A percentile compares a stretch with the other conserved stretches of the same genome.
Evolutionary conservation across 306 rosid species (phyloP).

Genomic region (Trichosanthes cucumerina): DNA sequence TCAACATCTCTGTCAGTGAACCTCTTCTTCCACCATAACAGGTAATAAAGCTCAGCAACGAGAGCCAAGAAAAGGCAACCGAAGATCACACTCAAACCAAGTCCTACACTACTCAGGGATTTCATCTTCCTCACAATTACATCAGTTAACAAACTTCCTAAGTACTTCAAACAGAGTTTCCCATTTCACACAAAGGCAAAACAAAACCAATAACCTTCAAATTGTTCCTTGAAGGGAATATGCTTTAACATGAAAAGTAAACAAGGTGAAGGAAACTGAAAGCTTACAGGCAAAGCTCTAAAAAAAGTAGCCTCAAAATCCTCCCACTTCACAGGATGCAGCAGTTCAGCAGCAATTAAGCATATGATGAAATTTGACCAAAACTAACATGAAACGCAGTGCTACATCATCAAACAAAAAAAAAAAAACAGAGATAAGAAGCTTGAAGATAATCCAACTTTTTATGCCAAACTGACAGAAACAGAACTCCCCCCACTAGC

Average conservation of each 20-base stretch:
- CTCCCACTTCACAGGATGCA: neutral
- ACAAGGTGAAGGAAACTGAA: neutral
- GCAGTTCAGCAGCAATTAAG: neutral
- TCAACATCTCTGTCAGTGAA: constrained; percentile 56
- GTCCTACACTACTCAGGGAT: constrained; percentile 88
- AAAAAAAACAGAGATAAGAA: neutral
- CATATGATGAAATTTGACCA: neutral
- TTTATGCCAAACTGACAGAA: constrained; percentile 18
- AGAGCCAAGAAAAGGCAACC: constrained; percentile 86
- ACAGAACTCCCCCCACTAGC: constrained; percentile 14
- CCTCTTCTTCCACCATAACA: constrained; percentile 95
- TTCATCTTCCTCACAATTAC: constrained; percentile 59
- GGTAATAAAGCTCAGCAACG: constrained; percentile 84
- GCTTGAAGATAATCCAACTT: constrained; percentile 18
- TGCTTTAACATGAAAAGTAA: neutral
- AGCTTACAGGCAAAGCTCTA: neutral
- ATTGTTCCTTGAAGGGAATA: neutral
- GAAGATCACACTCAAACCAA: constrained; percentile 82
- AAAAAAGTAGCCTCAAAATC: constrained; percentile 7
- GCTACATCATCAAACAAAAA: neutral
- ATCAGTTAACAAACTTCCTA: neutral
- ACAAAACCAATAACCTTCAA: constrained; percentile 2
- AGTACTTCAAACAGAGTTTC: neutral
- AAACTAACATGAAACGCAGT: neutral
- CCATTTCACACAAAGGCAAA: neutral